phyloP scores from a whole-genome alignment of 345 rosid species.

The Streptanthus diversifolius region DNA sequence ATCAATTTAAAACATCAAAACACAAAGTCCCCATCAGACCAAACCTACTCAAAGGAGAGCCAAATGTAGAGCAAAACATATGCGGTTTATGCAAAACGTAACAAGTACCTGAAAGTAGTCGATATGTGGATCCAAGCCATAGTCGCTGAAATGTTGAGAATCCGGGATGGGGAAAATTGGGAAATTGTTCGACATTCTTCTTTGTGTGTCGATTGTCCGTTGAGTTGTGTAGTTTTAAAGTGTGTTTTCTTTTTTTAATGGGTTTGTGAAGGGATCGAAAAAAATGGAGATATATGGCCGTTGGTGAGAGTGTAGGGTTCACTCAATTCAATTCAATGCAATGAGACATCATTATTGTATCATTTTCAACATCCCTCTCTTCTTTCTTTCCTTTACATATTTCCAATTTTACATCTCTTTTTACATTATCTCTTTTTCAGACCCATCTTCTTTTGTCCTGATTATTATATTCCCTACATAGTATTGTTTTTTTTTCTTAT shows the following conservation, averaged over 20 bases:
- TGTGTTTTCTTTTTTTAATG: background rate
- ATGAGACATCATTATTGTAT: slow-evolving; percentile 6
- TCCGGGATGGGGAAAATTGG: slow-evolving; percentile 65
- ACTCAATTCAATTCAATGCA: slow-evolving; percentile 22
- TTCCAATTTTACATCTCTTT: background rate
- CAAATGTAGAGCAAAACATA: background rate
- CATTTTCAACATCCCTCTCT: slow-evolving; percentile 11
- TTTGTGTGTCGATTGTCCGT: background rate
- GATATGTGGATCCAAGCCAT: slow-evolving; percentile 83
- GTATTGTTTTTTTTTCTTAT: too few species aligned
- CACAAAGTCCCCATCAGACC: background rate
- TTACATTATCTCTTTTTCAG: background rate
- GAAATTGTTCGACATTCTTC: slow-evolving; percentile 53
- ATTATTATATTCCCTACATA: background rate
- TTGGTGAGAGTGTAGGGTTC: slow-evolving; percentile 31
- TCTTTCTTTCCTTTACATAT: background rate
- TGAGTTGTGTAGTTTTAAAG: background rate
- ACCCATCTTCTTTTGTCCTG: background rate
- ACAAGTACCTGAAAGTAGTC: slow-evolving; percentile 67
- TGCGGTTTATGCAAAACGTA: background rate
- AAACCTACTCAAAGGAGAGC: background rate
- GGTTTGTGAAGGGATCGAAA: background rate
- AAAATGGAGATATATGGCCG: slow-evolving; percentile 24
- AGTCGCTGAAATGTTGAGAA: slow-evolving; percentile 78
- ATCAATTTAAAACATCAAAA: background rate